A percentile compares a stretch with the other conserved stretches of the same genome.
Evolutionary conservation across 345 rosid genomes (phyloP).

Genomic region (Syzygium aqueum): DNA sequence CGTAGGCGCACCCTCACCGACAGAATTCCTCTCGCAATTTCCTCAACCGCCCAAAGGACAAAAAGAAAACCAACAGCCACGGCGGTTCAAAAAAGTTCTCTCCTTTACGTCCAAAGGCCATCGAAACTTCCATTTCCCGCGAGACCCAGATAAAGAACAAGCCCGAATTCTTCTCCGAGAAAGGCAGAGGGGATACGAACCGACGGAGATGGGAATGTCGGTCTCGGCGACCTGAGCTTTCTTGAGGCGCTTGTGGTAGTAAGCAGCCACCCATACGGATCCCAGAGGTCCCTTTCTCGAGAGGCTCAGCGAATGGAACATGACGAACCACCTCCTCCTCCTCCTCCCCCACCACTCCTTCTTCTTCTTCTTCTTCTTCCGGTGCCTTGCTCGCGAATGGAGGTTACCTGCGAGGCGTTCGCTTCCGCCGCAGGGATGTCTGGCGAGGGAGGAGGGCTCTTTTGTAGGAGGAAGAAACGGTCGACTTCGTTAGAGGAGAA

Average conservation of each 20-base stretch:
- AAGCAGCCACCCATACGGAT: conserved; percentile 80
- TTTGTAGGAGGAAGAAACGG: conserved; percentile 1
- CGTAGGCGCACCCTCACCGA: neutral
- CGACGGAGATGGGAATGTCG: conserved; percentile 65
- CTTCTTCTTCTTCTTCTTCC: neutral
- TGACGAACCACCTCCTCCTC: neutral
- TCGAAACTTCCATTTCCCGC: neutral
- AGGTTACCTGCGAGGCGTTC: neutral
- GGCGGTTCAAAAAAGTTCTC: neutral
- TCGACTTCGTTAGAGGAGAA: neutral
- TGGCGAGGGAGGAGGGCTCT: neutral
- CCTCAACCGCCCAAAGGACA: neutral
- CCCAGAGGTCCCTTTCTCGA: conserved; percentile 62
- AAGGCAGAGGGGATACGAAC: no score
- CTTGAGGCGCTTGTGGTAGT: conserved; percentile 67
- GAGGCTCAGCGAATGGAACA: conserved; percentile 56
- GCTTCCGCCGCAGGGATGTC: neutral
- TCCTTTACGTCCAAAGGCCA: neutral
- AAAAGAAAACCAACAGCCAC: neutral
- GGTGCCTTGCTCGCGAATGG: neutral
- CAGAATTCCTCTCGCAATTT: neutral
- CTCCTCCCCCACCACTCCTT: neutral
- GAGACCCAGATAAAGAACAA: conserved; percentile 3
- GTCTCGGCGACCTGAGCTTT: conserved; percentile 58
- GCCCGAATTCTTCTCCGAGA: no score